These are phyloP conservation scores for Lagenidium giganteum DNA, from an alignment of 352 stramenopile genomes.

Conservation along the genomic window DNA sequence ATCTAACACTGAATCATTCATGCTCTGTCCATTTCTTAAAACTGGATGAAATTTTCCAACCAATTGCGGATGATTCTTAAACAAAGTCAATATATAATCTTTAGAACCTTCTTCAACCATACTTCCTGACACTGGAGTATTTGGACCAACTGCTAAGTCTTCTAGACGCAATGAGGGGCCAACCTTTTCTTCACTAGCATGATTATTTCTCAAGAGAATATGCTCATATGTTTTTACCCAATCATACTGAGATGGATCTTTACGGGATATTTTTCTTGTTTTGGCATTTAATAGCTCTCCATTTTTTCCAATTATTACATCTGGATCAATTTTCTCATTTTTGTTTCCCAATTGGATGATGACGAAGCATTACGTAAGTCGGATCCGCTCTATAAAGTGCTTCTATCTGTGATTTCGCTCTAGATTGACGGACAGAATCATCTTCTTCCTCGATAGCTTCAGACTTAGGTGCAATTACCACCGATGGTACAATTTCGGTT, in stretches of 20 bases:
- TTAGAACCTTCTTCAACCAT: no score
- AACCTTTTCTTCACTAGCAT: no score
- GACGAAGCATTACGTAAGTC: neutral
- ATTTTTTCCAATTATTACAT: slow-evolving; percentile 1
- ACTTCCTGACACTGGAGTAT: no score
- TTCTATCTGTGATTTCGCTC: neutral
- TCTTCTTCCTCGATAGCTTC: slow-evolving; percentile 2
- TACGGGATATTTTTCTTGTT: neutral
- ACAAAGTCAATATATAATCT: no score
- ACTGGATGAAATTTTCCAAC: no score
- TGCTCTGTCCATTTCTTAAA: no score
- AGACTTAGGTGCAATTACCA: neutral
- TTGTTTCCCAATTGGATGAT: neutral
- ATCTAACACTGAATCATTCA: no score
- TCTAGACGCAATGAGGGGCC: no score
- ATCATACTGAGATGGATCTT: neutral
- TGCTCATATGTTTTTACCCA: no score
- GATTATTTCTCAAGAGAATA: no score
- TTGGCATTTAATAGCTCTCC: slow-evolving; percentile 1
- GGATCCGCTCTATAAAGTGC: neutral
- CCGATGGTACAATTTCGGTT: neutral
- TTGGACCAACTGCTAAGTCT: no score
- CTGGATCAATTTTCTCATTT: neutral
- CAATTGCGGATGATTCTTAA: no score
- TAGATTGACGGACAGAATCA: neutral